A percentile compares a stretch with the other conserved stretches of the same genome.
These are phyloP conservation scores for Euphorbia schlechtendalii DNA, from an alignment of 441 rosid species.

Conservation along the genomic window DNA sequence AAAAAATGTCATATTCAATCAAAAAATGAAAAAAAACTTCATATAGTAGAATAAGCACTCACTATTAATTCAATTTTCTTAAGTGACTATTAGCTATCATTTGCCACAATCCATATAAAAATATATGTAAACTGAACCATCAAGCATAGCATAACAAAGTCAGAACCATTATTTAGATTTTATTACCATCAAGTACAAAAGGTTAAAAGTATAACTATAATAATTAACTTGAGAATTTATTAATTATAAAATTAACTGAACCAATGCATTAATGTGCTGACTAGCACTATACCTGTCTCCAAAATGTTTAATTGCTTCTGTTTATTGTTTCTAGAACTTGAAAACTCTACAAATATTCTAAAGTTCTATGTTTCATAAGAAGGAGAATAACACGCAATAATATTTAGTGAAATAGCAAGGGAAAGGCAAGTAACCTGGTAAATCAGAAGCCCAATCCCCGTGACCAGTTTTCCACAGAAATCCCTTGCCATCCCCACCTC, in stretches of 20 bases:
- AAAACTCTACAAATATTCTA: not conserved
- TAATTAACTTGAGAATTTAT: not conserved
- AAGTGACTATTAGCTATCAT: not conserved
- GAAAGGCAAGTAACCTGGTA: constrained; percentile 32
- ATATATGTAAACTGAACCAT: not conserved
- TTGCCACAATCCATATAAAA: not conserved
- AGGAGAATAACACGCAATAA: not conserved
- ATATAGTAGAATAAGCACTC: not conserved
- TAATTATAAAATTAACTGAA: no score
- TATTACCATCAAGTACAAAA: not conserved
- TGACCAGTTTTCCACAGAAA: constrained; percentile 78
- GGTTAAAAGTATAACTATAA: not conserved
- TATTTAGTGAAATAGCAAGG: not conserved
- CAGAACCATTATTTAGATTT: no score
- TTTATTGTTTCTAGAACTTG: not conserved
- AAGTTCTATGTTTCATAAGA: not conserved
- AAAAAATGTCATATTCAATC: no score
- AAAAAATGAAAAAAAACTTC: not conserved
- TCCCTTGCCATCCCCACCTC: constrained; percentile 80
- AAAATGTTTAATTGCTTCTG: not conserved
- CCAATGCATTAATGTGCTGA: not conserved
- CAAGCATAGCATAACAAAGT: not conserved
- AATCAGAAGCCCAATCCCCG: constrained; percentile 83
- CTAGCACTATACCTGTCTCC: no score
- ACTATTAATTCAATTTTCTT: not conserved